A percentile compares a stretch with the other conserved stretches of the same genome.
Evolutionary conservation across 192 early-diverging fungal genomes (phyloP).

Genomic region (Linnemannia exigua): DNA sequence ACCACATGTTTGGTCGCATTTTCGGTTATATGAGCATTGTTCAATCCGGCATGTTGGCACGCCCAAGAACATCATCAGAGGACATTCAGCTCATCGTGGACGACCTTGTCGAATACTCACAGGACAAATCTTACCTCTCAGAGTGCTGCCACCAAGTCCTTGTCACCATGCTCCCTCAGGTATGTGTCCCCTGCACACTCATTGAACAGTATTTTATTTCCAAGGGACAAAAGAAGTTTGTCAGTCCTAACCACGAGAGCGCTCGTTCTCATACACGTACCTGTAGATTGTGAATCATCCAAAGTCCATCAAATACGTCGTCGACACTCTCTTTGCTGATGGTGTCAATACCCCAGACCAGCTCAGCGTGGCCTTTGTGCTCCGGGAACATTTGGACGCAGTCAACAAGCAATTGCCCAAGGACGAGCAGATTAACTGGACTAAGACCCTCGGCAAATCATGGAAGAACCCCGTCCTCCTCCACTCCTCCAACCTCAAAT

Average conservation of each 20-base stretch:
- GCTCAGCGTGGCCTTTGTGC: constrained; percentile 62
- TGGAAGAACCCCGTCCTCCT: constrained; percentile 53
- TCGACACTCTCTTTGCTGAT: constrained; percentile 53
- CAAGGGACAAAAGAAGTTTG: no score
- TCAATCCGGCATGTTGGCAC: constrained; percentile 79
- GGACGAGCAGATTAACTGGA: constrained; percentile 51
- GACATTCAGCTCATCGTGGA: constrained; percentile 82
- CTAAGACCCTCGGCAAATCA: constrained; percentile 44
- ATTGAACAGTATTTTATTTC: background rate
- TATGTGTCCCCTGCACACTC: constrained; percentile 32
- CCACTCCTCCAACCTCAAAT: constrained; percentile 52
- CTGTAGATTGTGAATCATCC: constrained; percentile 43
- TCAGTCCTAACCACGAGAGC: background rate
- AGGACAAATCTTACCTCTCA: constrained; percentile 85
- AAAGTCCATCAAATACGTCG: constrained; percentile 58
- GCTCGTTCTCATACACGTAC: no score
- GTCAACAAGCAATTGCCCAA: constrained; percentile 46
- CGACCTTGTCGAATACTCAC: constrained; percentile 74
- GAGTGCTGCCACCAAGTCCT: constrained; percentile 84
- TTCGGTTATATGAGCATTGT: constrained; percentile 91
- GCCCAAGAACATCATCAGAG: constrained; percentile 72
- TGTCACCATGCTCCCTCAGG: constrained; percentile 64
- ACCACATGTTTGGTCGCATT: constrained; percentile 91
- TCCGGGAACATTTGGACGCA: constrained; percentile 54
- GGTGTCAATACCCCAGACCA: constrained; percentile 68